These are phyloP conservation scores for Halophytophthora batemanensis DNA, from an alignment of 352 stramenopile genomes.

Conservation along the genomic window DNA sequence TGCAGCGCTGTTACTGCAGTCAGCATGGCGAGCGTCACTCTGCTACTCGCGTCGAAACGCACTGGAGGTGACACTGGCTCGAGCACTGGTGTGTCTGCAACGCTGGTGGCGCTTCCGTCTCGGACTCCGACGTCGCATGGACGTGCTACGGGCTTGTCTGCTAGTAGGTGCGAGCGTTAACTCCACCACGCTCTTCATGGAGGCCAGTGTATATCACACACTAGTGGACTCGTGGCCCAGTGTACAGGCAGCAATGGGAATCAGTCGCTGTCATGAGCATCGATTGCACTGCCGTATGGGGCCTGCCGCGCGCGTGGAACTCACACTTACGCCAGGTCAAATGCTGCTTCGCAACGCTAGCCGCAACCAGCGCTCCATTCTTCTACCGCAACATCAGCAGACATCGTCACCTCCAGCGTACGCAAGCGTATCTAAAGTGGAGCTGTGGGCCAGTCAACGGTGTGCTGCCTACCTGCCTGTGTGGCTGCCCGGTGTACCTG, in stretches of 20 bases:
- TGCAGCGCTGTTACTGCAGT: slow-evolving; percentile 52
- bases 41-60: slow-evolving; percentile 37
- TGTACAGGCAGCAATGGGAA: slow-evolving; percentile 24
- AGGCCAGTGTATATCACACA: slow-evolving; percentile 43
- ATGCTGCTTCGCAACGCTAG: slow-evolving; percentile 29
- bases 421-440: slow-evolving; percentile 23
- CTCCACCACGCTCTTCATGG: slow-evolving; percentile 66
- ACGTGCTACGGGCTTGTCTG: slow-evolving; percentile 47
- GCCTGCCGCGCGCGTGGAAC: slow-evolving; percentile 29
- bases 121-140: slow-evolving; percentile 43
- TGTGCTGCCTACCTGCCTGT: slow-evolving; percentile 54
- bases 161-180: slow-evolving; percentile 53
- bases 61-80: slow-evolving; percentile 48
- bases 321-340: slow-evolving; percentile 40
- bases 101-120: slow-evolving; percentile 63
- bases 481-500: slow-evolving; percentile 54
- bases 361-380: slow-evolving; percentile 22
- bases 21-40: slow-evolving; percentile 40
- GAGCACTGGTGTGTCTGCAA: slow-evolving; percentile 60
- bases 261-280: slow-evolving; percentile 47
- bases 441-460: slow-evolving; percentile 41
- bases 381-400: slow-evolving; percentile 24
- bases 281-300: slow-evolving; percentile 44
- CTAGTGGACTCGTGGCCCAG: slow-evolving; percentile 39
- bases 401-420: slow-evolving; percentile 10